Percentiles rank a stretch among this genome's conserved stretches.
Evolutionary conservation across 345 rosid genomes (phyloP).

Genomic region (Syzygium aqueum): DNA sequence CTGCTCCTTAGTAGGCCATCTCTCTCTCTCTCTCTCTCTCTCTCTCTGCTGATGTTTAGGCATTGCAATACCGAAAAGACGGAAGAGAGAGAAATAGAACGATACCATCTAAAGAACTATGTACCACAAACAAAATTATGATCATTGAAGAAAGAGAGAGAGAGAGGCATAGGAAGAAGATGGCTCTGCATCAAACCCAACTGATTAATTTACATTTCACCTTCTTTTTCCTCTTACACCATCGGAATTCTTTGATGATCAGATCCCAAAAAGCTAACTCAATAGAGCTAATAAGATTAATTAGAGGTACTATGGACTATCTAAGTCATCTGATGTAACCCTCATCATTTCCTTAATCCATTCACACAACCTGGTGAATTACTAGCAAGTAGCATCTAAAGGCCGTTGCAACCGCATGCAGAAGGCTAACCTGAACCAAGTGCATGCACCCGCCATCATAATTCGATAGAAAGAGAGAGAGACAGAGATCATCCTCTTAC

Average conservation of each 20-base stretch:
- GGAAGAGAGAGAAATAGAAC: not conserved
- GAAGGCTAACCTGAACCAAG: not conserved
- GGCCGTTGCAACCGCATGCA: not conserved
- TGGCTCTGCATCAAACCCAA: not conserved
- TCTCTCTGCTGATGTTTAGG: not conserved
- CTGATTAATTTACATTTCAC: not conserved
- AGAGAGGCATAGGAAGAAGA: not conserved
- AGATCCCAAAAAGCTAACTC: not conserved
- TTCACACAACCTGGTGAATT: not conserved
- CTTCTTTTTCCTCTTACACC: not conserved
- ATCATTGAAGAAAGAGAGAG: not conserved
- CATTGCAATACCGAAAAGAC: not conserved
- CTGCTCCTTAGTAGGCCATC: not conserved
- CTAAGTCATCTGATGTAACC: not conserved
- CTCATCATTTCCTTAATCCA: not conserved
- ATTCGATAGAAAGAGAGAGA: not conserved
- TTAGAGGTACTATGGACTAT: not conserved
- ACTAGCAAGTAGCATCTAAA: not conserved
- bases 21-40: not conserved
- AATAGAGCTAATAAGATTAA: not conserved
- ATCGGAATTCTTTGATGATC: not conserved
- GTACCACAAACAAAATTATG: not conserved
- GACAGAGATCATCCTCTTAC: not conserved
- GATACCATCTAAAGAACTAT: not conserved
- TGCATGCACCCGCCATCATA: not conserved